A percentile compares a stretch with the other conserved stretches of the same genome.
These are phyloP conservation scores for Eucalyptus pauciflora DNA, from an alignment of 345 rosid species.

Conservation along the genomic window DNA sequence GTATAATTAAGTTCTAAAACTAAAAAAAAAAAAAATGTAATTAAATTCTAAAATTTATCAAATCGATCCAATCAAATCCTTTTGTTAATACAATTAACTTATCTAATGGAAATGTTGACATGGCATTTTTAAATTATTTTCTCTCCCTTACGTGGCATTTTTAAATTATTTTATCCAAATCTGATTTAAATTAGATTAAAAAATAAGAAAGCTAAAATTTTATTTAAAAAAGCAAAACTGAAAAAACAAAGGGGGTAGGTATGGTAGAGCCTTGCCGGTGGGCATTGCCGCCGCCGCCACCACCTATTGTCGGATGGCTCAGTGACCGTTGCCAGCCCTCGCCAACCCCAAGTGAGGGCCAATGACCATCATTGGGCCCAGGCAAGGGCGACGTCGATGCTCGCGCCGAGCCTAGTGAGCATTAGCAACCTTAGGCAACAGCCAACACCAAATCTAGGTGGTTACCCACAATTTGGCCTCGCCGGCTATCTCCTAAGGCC, in stretches of 20 bases:
- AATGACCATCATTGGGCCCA: accelerated
- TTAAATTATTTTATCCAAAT: too few relatives aligned
- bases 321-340: accelerated
- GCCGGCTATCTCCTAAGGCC: too few relatives aligned
- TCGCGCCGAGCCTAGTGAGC: too few relatives aligned
- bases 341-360: accelerated
- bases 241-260: accelerated
- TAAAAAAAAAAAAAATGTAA: too few relatives aligned
- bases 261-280: too few relatives aligned
- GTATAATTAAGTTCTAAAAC: too few relatives aligned
- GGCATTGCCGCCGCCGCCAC: accelerated
- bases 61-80: accelerated
- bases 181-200: too few relatives aligned
- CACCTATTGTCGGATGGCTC: accelerated
- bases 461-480: accelerated
- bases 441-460: accelerated
- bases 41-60: accelerated
- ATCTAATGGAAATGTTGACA: accelerated
- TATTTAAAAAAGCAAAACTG: too few relatives aligned
- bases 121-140: too few relatives aligned
- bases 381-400: accelerated
- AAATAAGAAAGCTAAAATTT: too few relatives aligned
- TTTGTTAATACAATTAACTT: accelerated
- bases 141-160: too few relatives aligned
- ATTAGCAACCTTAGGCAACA: accelerated